Evolutionary conservation across 805 yeast species (phyloP).

Genomic region (Starmerella apicola): DNA sequence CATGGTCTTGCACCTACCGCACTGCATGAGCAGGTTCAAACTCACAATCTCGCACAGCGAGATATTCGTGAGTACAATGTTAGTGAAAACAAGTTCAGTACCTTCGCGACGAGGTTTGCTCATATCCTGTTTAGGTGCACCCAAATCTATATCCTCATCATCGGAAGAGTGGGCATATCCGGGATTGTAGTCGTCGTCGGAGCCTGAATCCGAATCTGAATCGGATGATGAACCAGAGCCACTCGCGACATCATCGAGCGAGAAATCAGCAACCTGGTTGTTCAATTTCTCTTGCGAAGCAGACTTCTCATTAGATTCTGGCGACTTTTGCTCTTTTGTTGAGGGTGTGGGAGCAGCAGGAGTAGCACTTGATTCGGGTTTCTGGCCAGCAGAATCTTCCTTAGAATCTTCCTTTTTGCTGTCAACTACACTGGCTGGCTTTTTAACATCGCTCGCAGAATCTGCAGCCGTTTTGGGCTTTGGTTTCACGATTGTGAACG

Average conservation of each 20-base stretch:
- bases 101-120: conserved; percentile 23
- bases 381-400: background rate
- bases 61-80: conserved; percentile 25
- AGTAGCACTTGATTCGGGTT: background rate
- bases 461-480: background rate
- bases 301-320: background rate
- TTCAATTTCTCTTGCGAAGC: background rate
- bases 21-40: conserved; percentile 28
- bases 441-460: background rate
- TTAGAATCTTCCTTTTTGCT: background rate
- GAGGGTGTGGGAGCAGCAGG: background rate
- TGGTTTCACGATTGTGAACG: conserved; percentile 43
- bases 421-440: background rate
- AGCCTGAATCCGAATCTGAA: conserved; percentile 1
- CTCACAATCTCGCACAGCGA: conserved; percentile 27
- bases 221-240: conserved; percentile 8
- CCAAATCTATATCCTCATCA: conserved; percentile 22
- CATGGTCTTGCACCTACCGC: conserved; percentile 29
- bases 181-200: conserved; percentile 1
- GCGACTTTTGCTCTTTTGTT: background rate
- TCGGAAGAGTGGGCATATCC: conserved; percentile 19
- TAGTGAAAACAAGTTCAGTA: conserved; percentile 27
- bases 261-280: background rate
- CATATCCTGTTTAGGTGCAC: conserved; percentile 5
- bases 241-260: conserved; percentile 2